Conservation (phyloP, 768 basidiomycete genomes). For the Russula abietina region DNA sequence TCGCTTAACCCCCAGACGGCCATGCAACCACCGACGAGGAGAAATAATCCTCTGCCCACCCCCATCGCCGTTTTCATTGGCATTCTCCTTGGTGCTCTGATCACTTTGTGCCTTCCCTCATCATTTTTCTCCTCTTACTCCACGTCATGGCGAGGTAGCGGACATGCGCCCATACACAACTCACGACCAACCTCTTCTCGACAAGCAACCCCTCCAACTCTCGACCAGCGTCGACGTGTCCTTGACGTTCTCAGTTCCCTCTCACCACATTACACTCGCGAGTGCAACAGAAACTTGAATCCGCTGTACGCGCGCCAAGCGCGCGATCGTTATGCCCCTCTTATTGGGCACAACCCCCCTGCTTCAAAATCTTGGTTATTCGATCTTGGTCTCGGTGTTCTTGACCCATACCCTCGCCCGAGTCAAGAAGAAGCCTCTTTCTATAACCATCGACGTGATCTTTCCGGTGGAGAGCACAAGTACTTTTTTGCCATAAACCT, state of each 20-base stretch:
- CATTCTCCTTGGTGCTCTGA: slow-evolving; percentile 52
- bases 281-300: slow-evolving; percentile 83
- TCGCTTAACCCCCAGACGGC: neutral
- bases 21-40: slow-evolving; percentile 11
- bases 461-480: slow-evolving; percentile 70
- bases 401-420: slow-evolving; percentile 34
- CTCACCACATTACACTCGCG: slow-evolving; percentile 86
- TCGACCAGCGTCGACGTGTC: slow-evolving; percentile 79
- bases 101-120: slow-evolving; percentile 30
- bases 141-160: slow-evolving; percentile 44
- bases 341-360: slow-evolving; percentile 71
- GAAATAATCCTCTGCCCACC: slow-evolving; percentile 37
- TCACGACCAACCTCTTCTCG: slow-evolving; percentile 46
- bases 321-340: slow-evolving; percentile 72
- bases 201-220: slow-evolving; percentile 66
- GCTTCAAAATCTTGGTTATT: slow-evolving; percentile 56
- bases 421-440: slow-evolving; percentile 36
- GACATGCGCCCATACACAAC: slow-evolving; percentile 43
- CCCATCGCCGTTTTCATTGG: slow-evolving; percentile 55
- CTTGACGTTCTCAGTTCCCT: slow-evolving; percentile 83
- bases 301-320: slow-evolving; percentile 82
- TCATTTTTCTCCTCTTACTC: slow-evolving; percentile 30
- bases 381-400: slow-evolving; percentile 39
- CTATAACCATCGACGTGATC: slow-evolving; percentile 30
- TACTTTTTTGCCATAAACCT: slow-evolving; percentile 99